Conservation (phyloP, 768 basidiomycete species). For the Mycena amicta region DNA sequence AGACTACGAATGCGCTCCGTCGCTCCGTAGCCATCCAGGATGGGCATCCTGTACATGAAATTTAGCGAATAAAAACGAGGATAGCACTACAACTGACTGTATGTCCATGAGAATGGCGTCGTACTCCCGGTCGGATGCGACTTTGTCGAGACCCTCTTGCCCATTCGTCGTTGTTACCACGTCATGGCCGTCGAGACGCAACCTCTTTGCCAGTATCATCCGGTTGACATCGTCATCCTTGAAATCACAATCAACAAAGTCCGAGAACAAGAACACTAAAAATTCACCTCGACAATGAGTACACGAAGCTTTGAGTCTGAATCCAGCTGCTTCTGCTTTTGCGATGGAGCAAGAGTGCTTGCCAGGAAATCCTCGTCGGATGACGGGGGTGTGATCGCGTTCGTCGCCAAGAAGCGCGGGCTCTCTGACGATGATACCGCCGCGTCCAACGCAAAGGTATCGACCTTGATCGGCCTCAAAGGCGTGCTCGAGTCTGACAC, state of each 20-base stretch:
- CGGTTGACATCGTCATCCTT: slow-evolving; percentile 79
- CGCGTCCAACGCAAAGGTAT: slow-evolving; percentile 25
- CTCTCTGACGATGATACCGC: slow-evolving; percentile 11
- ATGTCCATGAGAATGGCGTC: slow-evolving; percentile 85
- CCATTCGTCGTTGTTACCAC: slow-evolving; percentile 74
- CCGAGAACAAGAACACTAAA: background rate
- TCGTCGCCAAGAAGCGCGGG: slow-evolving; percentile 5
- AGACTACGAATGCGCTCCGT: slow-evolving; percentile 65
- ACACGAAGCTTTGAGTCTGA: slow-evolving; percentile 42
- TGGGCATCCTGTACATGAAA: slow-evolving; percentile 64
- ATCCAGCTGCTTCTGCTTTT: background rate
- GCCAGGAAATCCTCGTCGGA: background rate
- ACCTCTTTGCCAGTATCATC: slow-evolving; percentile 66
- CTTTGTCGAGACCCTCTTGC: slow-evolving; percentile 67
- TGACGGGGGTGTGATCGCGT: background rate
- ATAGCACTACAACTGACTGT: slow-evolving; percentile 45
- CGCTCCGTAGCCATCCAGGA: slow-evolving; percentile 74
- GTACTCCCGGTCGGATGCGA: slow-evolving; percentile 59
- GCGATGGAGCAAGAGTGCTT: background rate
- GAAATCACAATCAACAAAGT: background rate
- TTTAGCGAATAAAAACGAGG: background rate
- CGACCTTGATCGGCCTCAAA: slow-evolving; percentile 40
- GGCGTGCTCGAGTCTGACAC: slow-evolving; percentile 32
- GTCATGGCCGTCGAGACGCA: slow-evolving; percentile 64
- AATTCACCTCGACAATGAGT: slow-evolving; percentile 67